Conservation (phyloP, 1,284 basidiomycete species). For the Malassezia slooffiae region DNA sequence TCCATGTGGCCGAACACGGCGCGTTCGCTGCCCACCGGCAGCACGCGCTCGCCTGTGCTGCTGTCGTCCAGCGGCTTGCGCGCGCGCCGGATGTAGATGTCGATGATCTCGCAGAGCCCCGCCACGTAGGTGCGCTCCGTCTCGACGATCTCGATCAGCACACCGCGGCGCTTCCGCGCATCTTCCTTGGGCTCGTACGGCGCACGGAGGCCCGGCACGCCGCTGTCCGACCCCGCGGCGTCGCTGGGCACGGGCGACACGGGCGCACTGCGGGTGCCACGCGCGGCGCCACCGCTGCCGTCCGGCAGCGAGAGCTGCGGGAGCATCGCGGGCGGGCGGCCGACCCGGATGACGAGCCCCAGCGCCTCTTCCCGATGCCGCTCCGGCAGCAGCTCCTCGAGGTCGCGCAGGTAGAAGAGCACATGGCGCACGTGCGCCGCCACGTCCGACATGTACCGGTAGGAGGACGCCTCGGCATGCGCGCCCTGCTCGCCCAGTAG, state of each 20-base stretch:
- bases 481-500: background rate
- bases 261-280: too few species aligned
- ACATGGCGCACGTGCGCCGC: constrained; percentile 46
- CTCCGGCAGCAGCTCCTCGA: constrained; percentile 62
- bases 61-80: constrained; percentile 53
- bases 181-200: constrained; percentile 33
- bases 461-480: background rate
- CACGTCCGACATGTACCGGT: background rate
- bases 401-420: constrained; percentile 86
- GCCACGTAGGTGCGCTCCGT: constrained; percentile 93
- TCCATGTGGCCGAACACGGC: constrained; percentile 88
- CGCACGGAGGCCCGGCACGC: constrained; percentile 9
- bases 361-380: constrained; percentile 3
- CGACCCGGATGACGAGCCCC: constrained; percentile 12
- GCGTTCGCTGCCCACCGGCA: constrained; percentile 76
- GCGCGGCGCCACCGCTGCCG: too few species aligned
- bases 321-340: too few species aligned
- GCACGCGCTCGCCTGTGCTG: constrained; percentile 56
- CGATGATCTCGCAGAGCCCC: constrained; percentile 77
- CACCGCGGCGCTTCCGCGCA: constrained; percentile 33
- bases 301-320: too few species aligned
- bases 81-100: constrained; percentile 86
- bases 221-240: too few species aligned
- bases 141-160: constrained; percentile 51
- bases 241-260: too few species aligned